Evolutionary conservation across 75 land plant species (phyloP).

Genomic region (Pseudotsuga menziesii): DNA sequence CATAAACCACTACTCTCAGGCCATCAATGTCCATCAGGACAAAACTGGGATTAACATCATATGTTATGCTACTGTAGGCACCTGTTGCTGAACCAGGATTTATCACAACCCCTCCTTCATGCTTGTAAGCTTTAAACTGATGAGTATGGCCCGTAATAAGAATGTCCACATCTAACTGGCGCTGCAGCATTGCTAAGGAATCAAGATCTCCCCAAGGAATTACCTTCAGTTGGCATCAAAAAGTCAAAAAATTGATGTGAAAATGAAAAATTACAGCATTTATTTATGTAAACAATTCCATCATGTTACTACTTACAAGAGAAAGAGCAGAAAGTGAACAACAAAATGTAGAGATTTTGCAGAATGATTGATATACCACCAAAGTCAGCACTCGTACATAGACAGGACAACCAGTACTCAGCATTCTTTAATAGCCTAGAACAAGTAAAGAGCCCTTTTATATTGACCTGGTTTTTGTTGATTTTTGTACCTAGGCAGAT

Average conservation of each 20-base stretch:
- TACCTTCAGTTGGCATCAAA: conserved; percentile 38
- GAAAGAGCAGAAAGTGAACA: not conserved
- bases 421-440: too few relatives aligned
- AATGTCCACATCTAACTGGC: conserved; percentile 95
- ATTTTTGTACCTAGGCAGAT: too few relatives aligned
- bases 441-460: too few relatives aligned
- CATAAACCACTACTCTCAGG: conserved; percentile 89
- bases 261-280: not conserved
- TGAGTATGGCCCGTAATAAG: conserved; percentile 95
- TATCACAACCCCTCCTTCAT: conserved; percentile 96
- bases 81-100: conserved; percentile 98
- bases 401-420: too few relatives aligned
- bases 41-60: conserved; percentile 94
- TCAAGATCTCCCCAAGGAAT: conserved; percentile 98
- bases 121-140: conserved; percentile 96
- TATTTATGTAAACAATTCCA: not conserved
- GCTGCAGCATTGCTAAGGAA: conserved; percentile 94
- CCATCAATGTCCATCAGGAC: conserved; percentile 98
- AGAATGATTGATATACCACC: not conserved
- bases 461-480: too few relatives aligned
- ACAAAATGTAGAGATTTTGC: not conserved
- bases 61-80: conserved; percentile 91
- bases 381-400: not conserved
- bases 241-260: not conserved
- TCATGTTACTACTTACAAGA: not conserved